phyloP scores from a whole-genome alignment of 306 rosid species.

The Lathyrus sativus region DNA sequence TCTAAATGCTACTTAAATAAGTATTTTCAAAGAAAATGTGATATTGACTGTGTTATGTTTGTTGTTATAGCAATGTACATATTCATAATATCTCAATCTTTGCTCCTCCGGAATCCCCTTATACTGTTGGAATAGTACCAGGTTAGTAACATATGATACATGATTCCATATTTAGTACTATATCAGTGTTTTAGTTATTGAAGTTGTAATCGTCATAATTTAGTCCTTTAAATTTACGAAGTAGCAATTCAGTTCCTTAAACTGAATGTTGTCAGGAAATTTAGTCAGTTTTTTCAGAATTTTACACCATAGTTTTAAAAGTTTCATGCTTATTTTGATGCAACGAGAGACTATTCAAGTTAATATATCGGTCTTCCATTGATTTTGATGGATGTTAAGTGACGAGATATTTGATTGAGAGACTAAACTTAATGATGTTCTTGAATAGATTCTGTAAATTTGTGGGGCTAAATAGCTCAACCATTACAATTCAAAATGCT shows the following conservation, averaged over 20 bases:
- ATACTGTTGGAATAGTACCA: constrained; percentile 85
- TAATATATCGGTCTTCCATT: not conserved
- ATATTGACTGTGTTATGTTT: constrained; percentile 27
- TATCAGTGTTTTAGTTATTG: not conserved
- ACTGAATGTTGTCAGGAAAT: not conserved
- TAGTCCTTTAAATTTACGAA: not conserved
- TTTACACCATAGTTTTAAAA: not conserved
- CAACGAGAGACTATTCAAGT: not conserved
- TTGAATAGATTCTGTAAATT: not conserved
- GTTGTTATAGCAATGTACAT: constrained; percentile 66
- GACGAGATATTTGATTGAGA: not conserved
- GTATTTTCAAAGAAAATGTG: constrained; percentile 6
- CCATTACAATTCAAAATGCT: not conserved
- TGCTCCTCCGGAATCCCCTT: constrained; percentile 79
- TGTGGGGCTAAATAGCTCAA: not conserved
- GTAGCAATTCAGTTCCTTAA: not conserved
- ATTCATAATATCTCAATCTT: constrained; percentile 76
- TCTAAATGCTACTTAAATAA: constrained; percentile 17
- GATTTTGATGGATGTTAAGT: not conserved
- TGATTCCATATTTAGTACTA: not conserved
- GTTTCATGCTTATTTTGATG: not conserved
- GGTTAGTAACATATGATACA: constrained; percentile 49
- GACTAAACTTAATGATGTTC: not conserved
- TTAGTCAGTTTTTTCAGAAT: not conserved
- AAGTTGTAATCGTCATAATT: not conserved